Evolutionary conservation across 1,284 basidiomycete genomes (phyloP), one percentile per base, ranked within the genome.

Genomic region (Moesziomyces aphidis): DNA sequence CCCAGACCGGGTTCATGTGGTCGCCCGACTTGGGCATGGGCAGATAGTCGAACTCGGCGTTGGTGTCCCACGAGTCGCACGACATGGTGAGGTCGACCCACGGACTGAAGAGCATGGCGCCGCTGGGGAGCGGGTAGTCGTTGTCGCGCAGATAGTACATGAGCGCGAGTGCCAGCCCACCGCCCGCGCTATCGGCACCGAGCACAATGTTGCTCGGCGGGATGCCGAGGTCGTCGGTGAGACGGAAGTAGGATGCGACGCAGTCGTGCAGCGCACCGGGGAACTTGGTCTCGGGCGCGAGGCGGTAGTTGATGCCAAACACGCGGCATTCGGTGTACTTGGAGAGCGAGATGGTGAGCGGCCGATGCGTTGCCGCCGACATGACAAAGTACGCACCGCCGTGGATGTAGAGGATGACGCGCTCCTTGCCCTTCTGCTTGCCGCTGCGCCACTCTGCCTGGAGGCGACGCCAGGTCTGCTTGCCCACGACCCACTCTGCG

Each of bases 341-440:
- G 39, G 94, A 92, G 59, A 98, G 87, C 8, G 93, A 93, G 76
- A 98, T 94, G 10, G 95, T 96, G 64, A 99, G 89, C 47, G 94
- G 88, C 47, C 96, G 89, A 85, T 97, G 95, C 0, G 93, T 94
- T n/a, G 95, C 93, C 19, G 96, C 93, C 78, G 92, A 95, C 76
- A 94, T 95, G 66, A 93, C 88, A 84, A 94, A 98, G 85, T 97
- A 98, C 53, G 95, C 95, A 90, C 93, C 96, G 57, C 96, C 97
- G 82, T 99, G 97, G 21, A 98, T 88, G 83, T 95, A 99, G 39
- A 97, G 88, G 34, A 98, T 91, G 36, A 98, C 92, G 53, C 91
- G 89, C 71, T 95, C 93, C 71, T 90, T 91, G 49, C 87, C 76
- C 54, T 73, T 75, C 10, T 79, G 69, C 61, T 82, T 82, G 50